Conservation (phyloP, 1,284 basidiomycete species). For the Ganoderma meredithae region DNA sequence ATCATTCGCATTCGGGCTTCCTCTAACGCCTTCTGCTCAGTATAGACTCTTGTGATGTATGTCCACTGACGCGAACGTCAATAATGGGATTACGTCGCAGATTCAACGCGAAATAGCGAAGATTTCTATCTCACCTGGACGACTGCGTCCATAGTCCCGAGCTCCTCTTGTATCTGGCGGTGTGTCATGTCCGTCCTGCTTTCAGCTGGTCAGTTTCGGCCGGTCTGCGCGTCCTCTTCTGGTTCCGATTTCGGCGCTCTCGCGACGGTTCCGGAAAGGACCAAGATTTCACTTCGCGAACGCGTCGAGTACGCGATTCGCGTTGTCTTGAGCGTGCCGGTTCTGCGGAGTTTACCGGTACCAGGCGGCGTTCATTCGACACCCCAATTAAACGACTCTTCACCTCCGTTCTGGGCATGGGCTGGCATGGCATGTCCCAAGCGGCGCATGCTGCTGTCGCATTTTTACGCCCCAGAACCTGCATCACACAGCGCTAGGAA, state of each 20-base stretch:
- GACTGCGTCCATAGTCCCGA: neutral
- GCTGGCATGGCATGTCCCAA: neutral
- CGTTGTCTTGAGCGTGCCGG: neutral
- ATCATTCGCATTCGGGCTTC: neutral
- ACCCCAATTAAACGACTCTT: neutral
- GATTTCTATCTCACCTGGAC: neutral
- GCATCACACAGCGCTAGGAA: too few relatives aligned
- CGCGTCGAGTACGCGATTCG: neutral
- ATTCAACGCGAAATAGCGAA: neutral
- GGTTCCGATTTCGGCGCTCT: neutral
- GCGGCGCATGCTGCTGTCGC: neutral
- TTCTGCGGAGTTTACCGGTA: neutral
- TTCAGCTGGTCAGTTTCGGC: neutral
- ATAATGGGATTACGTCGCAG: neutral
- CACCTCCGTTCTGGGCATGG: neutral
- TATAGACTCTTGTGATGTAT: constrained; percentile 5
- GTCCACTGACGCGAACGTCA: neutral
- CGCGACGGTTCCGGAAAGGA: neutral
- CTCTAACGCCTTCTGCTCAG: neutral
- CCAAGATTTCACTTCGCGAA: neutral
- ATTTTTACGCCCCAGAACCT: neutral
- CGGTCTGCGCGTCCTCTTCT: neutral
- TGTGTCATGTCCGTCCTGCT: neutral
- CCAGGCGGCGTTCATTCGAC: too few relatives aligned
- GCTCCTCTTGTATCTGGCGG: neutral